These are phyloP conservation scores for Neoarthrinium moseri DNA, from an alignment of 2,329 filamentous ascomycete genomes.

Conservation along the genomic window DNA sequence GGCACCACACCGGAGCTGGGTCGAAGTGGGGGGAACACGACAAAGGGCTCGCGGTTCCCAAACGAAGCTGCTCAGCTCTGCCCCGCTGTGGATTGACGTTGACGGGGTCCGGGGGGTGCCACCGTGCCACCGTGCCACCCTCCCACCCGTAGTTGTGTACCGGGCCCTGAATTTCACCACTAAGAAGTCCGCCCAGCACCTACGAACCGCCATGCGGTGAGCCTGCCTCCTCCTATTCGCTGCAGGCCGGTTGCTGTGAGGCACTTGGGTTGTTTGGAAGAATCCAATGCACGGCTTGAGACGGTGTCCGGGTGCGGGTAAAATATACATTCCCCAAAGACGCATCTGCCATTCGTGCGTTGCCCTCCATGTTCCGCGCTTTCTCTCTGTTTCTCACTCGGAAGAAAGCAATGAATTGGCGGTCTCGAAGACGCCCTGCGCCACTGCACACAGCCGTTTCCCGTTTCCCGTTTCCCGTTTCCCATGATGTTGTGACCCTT, in stretches of 20 bases:
- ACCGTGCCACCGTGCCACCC: neutral
- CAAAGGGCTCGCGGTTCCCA: neutral
- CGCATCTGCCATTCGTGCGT: no score
- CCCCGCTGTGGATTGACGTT: conserved; percentile 8
- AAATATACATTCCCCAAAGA: no score
- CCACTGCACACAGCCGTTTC: neutral
- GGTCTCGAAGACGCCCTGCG: neutral
- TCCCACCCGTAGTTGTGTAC: neutral
- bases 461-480: no score
- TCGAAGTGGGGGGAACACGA: conserved; percentile 1
- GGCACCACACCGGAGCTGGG: conserved; percentile 6
- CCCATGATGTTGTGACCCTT: neutral
- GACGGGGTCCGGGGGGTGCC: no score
- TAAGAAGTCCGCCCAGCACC: conserved; percentile 6
- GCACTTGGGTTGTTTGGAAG: no score
- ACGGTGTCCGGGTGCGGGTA: no score
- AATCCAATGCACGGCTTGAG: no score
- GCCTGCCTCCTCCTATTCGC: conserved; percentile 10
- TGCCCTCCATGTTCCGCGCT: no score
- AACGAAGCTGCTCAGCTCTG: conserved; percentile 10
- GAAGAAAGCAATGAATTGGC: neutral
- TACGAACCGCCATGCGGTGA: conserved; percentile 1
- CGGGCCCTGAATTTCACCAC: conserved; percentile 8
- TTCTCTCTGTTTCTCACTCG: no score
- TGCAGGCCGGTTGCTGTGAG: neutral